Conservation (phyloP, 2,329 filamentous ascomycete species). For the Talaromyces sp. region DNA sequence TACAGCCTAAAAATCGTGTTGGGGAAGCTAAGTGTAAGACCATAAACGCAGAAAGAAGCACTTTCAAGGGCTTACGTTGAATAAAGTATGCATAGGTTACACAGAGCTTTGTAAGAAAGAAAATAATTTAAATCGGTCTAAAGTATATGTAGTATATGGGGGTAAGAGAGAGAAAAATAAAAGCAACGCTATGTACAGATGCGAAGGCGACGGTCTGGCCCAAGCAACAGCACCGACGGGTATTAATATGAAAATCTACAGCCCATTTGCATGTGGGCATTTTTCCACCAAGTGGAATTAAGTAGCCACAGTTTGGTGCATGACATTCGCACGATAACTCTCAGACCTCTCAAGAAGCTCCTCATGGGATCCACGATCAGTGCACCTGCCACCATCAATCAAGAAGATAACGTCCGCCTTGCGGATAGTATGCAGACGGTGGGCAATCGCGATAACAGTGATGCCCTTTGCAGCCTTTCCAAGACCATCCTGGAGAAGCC, state of each 20-base stretch:
- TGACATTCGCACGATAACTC: conserved; percentile 44
- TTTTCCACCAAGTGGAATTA: conserved; percentile 3
- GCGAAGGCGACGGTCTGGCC: not conserved
- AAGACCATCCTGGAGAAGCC: conserved; percentile 49
- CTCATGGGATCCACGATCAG: conserved; percentile 64
- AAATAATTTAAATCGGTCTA: not conserved
- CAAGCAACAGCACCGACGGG: not conserved
- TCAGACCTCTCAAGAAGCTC: conserved; percentile 57
- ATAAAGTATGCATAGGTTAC: too few relatives aligned
- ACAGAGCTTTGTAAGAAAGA: not conserved
- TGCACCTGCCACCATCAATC: conserved; percentile 67
- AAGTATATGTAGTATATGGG: not conserved
- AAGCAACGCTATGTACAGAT: conserved; percentile 6
- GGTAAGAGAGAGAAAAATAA: not conserved
- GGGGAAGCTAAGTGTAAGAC: too few relatives aligned
- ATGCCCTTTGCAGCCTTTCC: conserved; percentile 35
- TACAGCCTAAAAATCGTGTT: too few relatives aligned
- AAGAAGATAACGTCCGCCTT: conserved; percentile 80
- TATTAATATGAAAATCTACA: not conserved
- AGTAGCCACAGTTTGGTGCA: conserved; percentile 40
- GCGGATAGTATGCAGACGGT: conserved; percentile 54
- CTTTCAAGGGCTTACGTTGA: too few relatives aligned
- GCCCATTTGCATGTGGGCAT: not conserved
- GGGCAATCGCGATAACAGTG: conserved; percentile 47
- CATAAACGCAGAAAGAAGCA: too few relatives aligned